A percentile compares a stretch with the other conserved stretches of the same genome.
Evolutionary conservation across 768 basidiomycete species (phyloP).

Genomic region (Kwoniella mangroviensis): DNA sequence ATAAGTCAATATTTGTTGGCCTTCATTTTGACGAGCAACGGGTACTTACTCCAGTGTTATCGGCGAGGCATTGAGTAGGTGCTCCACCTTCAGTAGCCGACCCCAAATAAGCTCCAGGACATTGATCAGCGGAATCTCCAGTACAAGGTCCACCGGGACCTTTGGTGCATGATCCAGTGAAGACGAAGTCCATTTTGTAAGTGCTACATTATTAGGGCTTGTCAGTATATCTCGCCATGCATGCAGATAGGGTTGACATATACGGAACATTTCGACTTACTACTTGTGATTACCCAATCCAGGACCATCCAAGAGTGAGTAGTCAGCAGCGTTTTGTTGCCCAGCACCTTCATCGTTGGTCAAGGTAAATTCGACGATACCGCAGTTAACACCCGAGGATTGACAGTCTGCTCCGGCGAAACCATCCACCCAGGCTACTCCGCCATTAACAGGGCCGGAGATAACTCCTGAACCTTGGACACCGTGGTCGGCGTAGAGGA

Average conservation of each 20-base stretch:
- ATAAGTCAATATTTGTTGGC: neutral
- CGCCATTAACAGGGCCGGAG: conserved; percentile 27
- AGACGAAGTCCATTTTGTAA: conserved; percentile 14
- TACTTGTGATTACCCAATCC: conserved; percentile 28
- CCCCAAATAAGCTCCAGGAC: conserved; percentile 19
- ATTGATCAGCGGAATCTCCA: conserved; percentile 14
- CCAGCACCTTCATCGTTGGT: conserved; percentile 17
- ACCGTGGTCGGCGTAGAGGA: conserved; percentile 13
- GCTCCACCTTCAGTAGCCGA: conserved; percentile 7
- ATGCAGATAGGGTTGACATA: no score
- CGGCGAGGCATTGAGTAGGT: conserved; percentile 20
- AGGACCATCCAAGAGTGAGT: conserved; percentile 21
- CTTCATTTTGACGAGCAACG: neutral
- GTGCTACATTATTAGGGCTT: no score
- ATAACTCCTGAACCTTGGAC: conserved; percentile 22
- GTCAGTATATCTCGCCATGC: no score
- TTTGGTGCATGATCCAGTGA: conserved; percentile 16
- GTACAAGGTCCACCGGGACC: conserved; percentile 9
- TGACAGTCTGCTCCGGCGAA: conserved; percentile 21
- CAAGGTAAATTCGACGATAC: conserved; percentile 34
- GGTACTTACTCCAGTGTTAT: conserved; percentile 15
- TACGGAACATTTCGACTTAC: no score
- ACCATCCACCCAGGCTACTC: conserved; percentile 28
- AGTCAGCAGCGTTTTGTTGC: conserved; percentile 29
- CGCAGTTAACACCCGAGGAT: conserved; percentile 32